Percentiles rank a stretch among this genome's conserved stretches.
phyloP scores from a whole-genome alignment of 129 eudicot species.

The Flaveria trinervia region DNA sequence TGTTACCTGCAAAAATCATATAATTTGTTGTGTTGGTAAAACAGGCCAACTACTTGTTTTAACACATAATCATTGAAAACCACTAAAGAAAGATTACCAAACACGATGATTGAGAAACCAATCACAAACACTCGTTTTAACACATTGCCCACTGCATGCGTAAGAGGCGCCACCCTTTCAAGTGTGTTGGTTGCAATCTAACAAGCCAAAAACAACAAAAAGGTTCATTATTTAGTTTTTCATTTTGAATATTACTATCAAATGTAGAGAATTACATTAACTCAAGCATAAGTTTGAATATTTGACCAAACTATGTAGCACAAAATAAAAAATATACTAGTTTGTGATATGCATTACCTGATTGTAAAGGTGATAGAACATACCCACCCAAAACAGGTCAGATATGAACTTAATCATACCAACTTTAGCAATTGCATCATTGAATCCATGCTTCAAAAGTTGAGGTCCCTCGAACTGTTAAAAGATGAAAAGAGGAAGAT shows the following conservation, averaged over 20 bases:
- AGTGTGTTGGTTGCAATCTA: conserved; percentile 96
- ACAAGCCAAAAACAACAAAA: conserved; percentile 23
- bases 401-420: conserved; percentile 81
- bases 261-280: not conserved
- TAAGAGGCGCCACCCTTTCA: conserved; percentile 98
- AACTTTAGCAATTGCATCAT: conserved; percentile 90
- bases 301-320: not conserved
- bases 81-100: conserved; percentile 50
- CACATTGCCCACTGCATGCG: conserved; percentile 96
- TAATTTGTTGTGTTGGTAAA: not conserved
- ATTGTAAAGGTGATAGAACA: conserved; percentile 96
- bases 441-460: conserved; percentile 69
- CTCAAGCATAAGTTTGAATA: not conserved
- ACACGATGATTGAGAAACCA: conserved; percentile 83
- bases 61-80: not conserved
- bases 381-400: conserved; percentile 93
- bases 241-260: not conserved
- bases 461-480: conserved; percentile 83
- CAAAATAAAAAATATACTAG: not conserved
- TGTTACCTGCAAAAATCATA: conserved; percentile 63
- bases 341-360: conserved; percentile 51
- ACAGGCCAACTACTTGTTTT: not conserved
- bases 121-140: conserved; percentile 95
- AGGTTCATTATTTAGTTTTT: not conserved
- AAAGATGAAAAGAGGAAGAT: conserved; percentile 11